Base-by-base conservation (phyloP, 208 protist species). In the Trypanosomatidae sp. region DNA sequence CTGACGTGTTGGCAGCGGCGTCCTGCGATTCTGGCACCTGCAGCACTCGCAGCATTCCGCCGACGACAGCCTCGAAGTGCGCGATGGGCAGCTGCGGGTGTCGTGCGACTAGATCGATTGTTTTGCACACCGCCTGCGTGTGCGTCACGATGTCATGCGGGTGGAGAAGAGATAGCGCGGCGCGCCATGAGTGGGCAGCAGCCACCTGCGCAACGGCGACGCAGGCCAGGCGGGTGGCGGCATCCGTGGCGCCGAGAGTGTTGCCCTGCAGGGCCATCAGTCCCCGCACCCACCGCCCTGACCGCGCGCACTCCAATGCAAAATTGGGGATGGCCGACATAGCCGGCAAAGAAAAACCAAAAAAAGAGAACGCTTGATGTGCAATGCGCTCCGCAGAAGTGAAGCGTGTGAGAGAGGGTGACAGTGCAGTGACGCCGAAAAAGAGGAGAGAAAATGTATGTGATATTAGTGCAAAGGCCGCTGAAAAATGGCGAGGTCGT, bases 271-370 rank as follows among this genome's bases (percentile, higher is more conserved):
- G 73, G 9, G 83, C 87, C 71, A 94, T 79, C 64, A 94, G 66
- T 8, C 85, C 90, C 50, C 90, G 85, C 55, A 84, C 78, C 90
- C 90, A 94, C 17, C 90, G 85, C 66, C 90, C 90, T 25, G 67
- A 71, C 3, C 60, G 65, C 12, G 81, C 87, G 70, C 87, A 94
- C 55, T 91, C 87, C 10, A 84, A 64, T n/a, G 85, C 87, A 77
- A 94, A 94, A 7, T 80, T 78, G 13, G 85, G 60, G 15, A 92
- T 79, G 62, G 84, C 79, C 15, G 90, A 87, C 90, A 93, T 93
- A 8, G 3, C 41, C 1, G 44, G 22, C 3, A 47, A 22, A 46
- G 60, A 65, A 2, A 15, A 46, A 17, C 10, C 33, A n/a, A n/a
- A n/a, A n/a, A n/a, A n/a, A n/a, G n/a, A n/a, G n/a, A n/a, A n/a